Percentiles rank a stretch among this genome's conserved stretches.
Conservation (phyloP, 306 rosid species). For the Rosa persica region DNA sequence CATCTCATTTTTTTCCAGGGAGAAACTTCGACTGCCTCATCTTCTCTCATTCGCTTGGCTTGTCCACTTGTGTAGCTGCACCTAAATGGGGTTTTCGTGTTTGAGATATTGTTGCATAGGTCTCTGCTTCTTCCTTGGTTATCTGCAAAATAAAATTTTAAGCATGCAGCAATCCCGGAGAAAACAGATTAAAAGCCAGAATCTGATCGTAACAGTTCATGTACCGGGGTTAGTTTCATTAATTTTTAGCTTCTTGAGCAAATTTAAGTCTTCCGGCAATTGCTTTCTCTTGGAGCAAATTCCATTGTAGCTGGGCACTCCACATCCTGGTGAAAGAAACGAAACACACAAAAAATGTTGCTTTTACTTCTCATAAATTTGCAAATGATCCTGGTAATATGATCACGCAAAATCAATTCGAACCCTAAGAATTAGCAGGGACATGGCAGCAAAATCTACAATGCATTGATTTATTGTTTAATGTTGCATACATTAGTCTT, state of each 20-base stretch:
- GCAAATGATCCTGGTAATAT: background rate
- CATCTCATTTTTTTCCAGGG: slow-evolving; percentile 54
- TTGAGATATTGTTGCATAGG: slow-evolving; percentile 22
- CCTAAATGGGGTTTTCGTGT: slow-evolving; percentile 28
- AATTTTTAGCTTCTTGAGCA: slow-evolving; percentile 63
- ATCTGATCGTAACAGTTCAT: background rate
- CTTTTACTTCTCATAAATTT: background rate
- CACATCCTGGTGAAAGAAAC: slow-evolving; percentile 12
- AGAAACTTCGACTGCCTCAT: slow-evolving; percentile 43
- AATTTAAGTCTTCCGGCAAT: slow-evolving; percentile 42
- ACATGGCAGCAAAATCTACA: background rate
- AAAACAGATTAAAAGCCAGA: background rate
- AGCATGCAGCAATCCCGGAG: background rate
- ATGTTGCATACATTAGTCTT: background rate
- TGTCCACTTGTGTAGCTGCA: slow-evolving; percentile 48
- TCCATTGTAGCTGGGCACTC: slow-evolving; percentile 20
- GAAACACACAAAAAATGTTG: background rate
- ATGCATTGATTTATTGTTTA: background rate
- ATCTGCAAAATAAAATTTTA: slow-evolving; percentile 22
- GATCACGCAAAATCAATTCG: background rate
- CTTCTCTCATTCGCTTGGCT: slow-evolving; percentile 55
- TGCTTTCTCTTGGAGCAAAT: slow-evolving; percentile 62
- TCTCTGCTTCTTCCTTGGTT: slow-evolving; percentile 21
- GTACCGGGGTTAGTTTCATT: slow-evolving; percentile 56
- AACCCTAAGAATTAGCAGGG: background rate